phyloP scores from a whole-genome alignment of 2,329 filamentous ascomycete species.

The Colletotrichum sp. region DNA sequence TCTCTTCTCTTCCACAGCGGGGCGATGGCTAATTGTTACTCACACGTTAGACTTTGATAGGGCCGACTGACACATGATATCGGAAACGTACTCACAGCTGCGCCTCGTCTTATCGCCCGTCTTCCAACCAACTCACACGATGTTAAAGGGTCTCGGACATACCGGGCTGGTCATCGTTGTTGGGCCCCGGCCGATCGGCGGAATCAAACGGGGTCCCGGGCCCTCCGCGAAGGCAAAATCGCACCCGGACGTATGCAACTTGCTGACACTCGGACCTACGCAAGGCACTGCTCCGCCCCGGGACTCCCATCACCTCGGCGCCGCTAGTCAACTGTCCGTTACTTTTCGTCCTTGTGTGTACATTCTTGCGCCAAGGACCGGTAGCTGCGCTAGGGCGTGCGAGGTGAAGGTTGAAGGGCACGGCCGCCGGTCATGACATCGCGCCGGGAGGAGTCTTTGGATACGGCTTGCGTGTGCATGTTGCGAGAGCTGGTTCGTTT shows the following conservation, averaged over 20 bases:
- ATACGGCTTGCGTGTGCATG: neutral
- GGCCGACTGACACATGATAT: neutral
- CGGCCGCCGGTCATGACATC: neutral
- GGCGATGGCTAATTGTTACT: neutral
- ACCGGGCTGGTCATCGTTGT: neutral
- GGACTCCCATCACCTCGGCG: neutral
- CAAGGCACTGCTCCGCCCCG: neutral
- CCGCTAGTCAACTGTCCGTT: neutral
- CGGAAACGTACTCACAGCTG: neutral
- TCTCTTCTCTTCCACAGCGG: neutral
- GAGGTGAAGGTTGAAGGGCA: neutral
- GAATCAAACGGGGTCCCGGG: neutral
- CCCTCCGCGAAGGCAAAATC: neutral
- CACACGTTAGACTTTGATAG: neutral
- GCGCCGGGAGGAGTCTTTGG: neutral
- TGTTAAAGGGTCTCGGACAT: neutral
- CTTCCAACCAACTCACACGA: neutral
- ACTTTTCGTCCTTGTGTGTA: neutral
- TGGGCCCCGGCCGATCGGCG: neutral
- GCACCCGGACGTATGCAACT: neutral
- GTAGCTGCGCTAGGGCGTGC: neutral
- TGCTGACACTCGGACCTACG: conserved; percentile 3
- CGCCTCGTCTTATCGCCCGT: neutral
- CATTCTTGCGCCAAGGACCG: neutral
- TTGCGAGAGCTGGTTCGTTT: neutral